A percentile compares a stretch with the other conserved stretches of the same genome.
Conservation (phyloP, 345 rosid species). For the Chamaenerion angustifolium region DNA sequence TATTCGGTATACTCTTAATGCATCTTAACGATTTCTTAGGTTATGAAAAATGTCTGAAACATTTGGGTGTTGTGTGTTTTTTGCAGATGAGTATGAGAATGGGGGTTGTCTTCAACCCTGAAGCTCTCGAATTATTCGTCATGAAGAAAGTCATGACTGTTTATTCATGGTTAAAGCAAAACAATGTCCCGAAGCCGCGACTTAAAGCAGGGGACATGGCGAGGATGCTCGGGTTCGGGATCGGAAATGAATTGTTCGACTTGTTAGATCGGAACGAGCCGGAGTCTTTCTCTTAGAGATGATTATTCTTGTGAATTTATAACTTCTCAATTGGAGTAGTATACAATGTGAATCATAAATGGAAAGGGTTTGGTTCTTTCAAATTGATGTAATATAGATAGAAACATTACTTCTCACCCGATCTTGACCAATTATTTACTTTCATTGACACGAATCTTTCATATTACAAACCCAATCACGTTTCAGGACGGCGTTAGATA, state of each 20-base stretch:
- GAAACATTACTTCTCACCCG: too few relatives aligned
- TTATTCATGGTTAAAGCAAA: conserved; percentile 57
- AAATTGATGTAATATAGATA: not conserved
- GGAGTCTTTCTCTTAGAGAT: not conserved
- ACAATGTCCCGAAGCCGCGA: conserved; percentile 47
- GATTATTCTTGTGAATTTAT: too few relatives aligned
- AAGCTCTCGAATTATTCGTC: conserved; percentile 65
- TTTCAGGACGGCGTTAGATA: too few relatives aligned
- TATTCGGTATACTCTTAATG: too few relatives aligned
- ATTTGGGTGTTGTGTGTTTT: not conserved
- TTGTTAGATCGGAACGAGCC: conserved; percentile 23
- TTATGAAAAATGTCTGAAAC: too few relatives aligned
- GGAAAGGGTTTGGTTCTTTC: too few relatives aligned
- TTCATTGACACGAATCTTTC: too few relatives aligned
- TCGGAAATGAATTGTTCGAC: conserved; percentile 61
- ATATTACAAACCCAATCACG: too few relatives aligned
- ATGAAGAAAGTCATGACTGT: conserved; percentile 65
- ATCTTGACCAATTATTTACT: too few relatives aligned
- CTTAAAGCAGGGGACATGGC: conserved; percentile 76
- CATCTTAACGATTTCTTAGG: too few relatives aligned
- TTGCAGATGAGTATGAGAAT: conserved; percentile 69
- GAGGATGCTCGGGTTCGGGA: conserved; percentile 79
- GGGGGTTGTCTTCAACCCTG: conserved; percentile 86
- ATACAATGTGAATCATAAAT: too few relatives aligned
- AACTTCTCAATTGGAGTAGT: too few relatives aligned